phyloP scores from a whole-genome alignment of 1,284 basidiomycete species.

The Apiotrichum porosum region DNA sequence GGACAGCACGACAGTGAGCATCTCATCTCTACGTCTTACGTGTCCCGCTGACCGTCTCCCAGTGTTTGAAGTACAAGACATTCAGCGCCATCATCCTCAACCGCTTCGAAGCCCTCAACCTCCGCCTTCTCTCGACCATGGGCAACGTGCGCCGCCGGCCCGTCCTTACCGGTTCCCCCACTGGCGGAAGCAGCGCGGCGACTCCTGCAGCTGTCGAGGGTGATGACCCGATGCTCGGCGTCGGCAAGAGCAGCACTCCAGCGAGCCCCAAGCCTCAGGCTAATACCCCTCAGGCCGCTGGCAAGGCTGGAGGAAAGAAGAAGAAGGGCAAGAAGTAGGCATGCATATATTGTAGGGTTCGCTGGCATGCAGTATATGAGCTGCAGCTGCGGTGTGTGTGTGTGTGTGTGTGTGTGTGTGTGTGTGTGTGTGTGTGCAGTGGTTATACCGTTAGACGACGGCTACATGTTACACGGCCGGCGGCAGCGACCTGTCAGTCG shows the following conservation, averaged over 20 bases:
- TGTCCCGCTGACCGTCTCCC: constrained; percentile 1
- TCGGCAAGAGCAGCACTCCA: background rate
- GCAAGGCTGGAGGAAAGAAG: constrained; percentile 17
- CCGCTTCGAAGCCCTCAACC: constrained; percentile 85
- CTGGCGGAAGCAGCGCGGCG: constrained; percentile 2
- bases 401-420: background rate
- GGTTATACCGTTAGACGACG: background rate
- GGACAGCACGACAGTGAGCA: constrained; percentile 75
- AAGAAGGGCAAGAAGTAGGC: constrained; percentile 26
- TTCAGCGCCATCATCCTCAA: constrained; percentile 88
- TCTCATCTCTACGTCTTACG: too few species aligned
- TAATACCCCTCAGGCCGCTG: constrained; percentile 2
- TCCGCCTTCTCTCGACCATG: constrained; percentile 49
- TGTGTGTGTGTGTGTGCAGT: background rate
- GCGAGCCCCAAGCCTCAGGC: constrained; percentile 6
- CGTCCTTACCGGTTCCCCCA: background rate
- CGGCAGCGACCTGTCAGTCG: background rate
- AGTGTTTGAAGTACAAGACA: constrained; percentile 94
- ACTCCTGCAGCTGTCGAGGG: constrained; percentile 5
- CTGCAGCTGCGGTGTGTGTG: background rate
- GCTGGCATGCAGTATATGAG: background rate
- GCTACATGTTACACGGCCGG: too few species aligned
- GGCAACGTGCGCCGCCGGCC: constrained; percentile 30
- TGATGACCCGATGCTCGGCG: constrained; percentile 20
- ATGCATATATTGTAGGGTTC: constrained; percentile 10